Percentiles rank a stretch among this genome's conserved stretches.
Evolutionary conservation across 108 stramenopile genomes (phyloP).

Genomic region (Nannochloropsis salina): DNA sequence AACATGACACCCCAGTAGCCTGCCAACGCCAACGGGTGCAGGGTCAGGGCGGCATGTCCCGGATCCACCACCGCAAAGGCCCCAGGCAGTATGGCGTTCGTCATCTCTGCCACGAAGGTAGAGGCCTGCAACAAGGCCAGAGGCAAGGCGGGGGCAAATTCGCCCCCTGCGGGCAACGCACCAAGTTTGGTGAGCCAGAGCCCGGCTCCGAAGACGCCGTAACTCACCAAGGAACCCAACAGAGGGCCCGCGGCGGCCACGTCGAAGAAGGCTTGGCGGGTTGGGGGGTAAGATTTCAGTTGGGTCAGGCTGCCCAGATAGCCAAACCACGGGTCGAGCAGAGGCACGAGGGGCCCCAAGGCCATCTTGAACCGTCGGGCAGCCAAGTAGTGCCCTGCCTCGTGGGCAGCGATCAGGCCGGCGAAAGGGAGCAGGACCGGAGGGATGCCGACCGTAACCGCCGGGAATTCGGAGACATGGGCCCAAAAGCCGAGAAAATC

Average conservation of each 20-base stretch:
- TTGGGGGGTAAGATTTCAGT: slow-evolving; percentile 36
- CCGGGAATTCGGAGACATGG: background rate
- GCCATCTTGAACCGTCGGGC: background rate
- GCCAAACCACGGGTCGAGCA: slow-evolving; percentile 26
- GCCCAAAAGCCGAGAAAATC: background rate
- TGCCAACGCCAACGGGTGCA: slow-evolving; percentile 73
- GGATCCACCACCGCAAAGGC: background rate
- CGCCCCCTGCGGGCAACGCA: background rate
- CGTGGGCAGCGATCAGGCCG: background rate
- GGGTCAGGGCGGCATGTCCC: slow-evolving; percentile 50
- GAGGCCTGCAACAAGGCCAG: background rate
- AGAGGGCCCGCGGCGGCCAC: slow-evolving; percentile 36
- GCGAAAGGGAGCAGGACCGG: background rate
- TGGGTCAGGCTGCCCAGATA: slow-evolving; percentile 36
- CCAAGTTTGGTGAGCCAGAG: slow-evolving; percentile 26
- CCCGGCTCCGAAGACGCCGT: slow-evolving; percentile 25
- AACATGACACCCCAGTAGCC: slow-evolving; percentile 72
- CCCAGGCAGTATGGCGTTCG: background rate
- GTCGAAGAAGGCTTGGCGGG: slow-evolving; percentile 41
- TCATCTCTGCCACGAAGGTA: background rate
- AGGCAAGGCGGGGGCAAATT: background rate
- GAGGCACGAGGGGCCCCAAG: background rate
- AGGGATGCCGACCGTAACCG: background rate
- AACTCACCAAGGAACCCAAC: slow-evolving; percentile 30
- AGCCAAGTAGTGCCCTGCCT: background rate